Percentiles rank a stretch among this genome's conserved stretches.
phyloP scores from a whole-genome alignment of 306 rosid species.

The Quercus berberidifolia region DNA sequence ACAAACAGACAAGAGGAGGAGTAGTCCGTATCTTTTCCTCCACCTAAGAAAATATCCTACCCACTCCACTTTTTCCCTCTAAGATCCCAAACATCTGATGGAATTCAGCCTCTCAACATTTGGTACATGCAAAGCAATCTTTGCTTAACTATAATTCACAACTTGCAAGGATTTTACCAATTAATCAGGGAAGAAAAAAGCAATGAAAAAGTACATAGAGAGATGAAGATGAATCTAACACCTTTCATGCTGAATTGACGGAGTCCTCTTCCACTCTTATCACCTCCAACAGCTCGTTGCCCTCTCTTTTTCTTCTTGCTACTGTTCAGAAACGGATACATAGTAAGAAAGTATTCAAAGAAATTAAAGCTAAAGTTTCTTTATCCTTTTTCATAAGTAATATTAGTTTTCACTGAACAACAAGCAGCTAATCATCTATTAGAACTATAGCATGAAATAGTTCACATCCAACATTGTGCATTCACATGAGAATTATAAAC shows the following conservation, averaged over 20 bases:
- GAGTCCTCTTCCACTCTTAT: constrained; percentile 96
- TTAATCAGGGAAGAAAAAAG: neutral
- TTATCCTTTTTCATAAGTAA: neutral
- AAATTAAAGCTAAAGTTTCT: neutral
- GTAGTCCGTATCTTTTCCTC: neutral
- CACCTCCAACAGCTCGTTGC: constrained; percentile 89
- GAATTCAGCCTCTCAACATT: neutral
- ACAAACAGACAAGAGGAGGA: neutral
- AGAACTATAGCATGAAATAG: neutral
- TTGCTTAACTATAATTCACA: neutral
- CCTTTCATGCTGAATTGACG: constrained; percentile 99
- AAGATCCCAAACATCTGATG: neutral
- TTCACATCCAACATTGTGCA: neutral
- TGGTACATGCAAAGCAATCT: constrained; percentile 3
- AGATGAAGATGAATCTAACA: constrained; percentile 23
- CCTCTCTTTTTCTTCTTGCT: constrained; percentile 96
- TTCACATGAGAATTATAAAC: neutral
- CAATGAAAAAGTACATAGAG: neutral
- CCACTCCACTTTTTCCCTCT: neutral
- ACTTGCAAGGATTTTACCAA: neutral
- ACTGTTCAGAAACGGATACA: constrained; percentile 28
- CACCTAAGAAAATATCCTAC: neutral
- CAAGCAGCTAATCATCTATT: neutral
- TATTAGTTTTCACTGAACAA: neutral
- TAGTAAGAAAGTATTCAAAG: constrained; percentile 11